Evolutionary conservation across 352 stramenopile genomes (phyloP).

Genomic region (Phytophthora sojae): DNA sequence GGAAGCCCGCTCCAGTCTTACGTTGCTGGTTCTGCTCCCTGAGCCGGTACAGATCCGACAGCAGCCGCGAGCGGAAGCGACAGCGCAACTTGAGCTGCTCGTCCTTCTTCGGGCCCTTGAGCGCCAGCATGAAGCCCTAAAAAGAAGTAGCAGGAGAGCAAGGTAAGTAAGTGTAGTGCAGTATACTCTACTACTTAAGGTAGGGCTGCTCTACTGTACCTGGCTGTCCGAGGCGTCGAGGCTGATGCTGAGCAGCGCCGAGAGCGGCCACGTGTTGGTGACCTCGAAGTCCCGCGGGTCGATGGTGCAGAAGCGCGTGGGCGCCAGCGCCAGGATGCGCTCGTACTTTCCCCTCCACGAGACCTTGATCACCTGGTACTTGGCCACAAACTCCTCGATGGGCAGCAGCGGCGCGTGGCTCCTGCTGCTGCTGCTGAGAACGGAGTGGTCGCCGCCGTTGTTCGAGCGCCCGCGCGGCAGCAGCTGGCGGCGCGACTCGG

Average conservation of each 20-base stretch:
- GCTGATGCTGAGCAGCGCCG: constrained; percentile 56
- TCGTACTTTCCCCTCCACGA: constrained; percentile 91
- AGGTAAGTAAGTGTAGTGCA: not conserved
- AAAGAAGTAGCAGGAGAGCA: not conserved
- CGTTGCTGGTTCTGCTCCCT: constrained; percentile 63
- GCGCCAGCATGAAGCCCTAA: constrained; percentile 62
- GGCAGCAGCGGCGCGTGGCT: constrained; percentile 35
- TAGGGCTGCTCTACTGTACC: constrained; percentile 1
- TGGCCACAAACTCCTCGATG: constrained; percentile 85
- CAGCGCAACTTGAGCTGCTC: constrained; percentile 85
- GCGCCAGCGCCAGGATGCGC: constrained; percentile 81
- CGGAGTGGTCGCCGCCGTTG: not conserved
- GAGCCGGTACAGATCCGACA: constrained; percentile 84
- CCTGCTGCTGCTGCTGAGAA: not conserved
- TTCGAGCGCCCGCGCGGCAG: not conserved
- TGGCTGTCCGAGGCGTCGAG: constrained; percentile 69
- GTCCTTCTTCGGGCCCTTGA: constrained; percentile 86
- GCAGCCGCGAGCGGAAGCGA: constrained; percentile 73
- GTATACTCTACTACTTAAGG: not conserved
- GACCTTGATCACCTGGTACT: constrained; percentile 87
- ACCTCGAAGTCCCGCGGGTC: constrained; percentile 89
- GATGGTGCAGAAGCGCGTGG: constrained; percentile 87
- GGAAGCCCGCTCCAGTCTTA: constrained; percentile 49
- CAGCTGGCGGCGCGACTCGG: constrained; percentile 32
- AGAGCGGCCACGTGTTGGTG: constrained; percentile 87